These are phyloP conservation scores for Corchorus olitorius DNA, from an alignment of 345 rosid species.

Conservation along the genomic window DNA sequence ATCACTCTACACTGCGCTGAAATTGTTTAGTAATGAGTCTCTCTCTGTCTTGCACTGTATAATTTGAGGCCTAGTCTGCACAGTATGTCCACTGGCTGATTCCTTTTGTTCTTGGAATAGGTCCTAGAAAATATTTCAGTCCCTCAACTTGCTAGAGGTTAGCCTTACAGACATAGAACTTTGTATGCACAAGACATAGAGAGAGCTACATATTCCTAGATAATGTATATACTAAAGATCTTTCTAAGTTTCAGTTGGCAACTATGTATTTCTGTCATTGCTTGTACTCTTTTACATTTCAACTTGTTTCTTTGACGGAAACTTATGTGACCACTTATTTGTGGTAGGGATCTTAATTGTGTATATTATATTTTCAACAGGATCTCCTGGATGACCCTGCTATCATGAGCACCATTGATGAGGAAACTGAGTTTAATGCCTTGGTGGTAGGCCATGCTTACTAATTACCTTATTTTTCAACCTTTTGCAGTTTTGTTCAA, in stretches of 20 bases:
- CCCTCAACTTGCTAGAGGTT: neutral
- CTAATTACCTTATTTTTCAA: neutral
- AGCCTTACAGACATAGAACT: neutral
- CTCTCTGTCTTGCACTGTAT: neutral
- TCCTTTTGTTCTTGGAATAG: neutral
- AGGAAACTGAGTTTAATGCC: constrained; percentile 91
- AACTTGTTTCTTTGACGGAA: neutral
- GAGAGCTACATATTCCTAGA: neutral
- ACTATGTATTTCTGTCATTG: neutral
- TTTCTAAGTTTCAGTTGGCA: neutral
- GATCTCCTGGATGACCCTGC: constrained; percentile 88
- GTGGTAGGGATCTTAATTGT: neutral
- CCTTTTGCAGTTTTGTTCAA: constrained; percentile 10
- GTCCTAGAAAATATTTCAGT: neutral
- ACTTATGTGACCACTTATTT: neutral
- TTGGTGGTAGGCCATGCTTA: constrained; percentile 67
- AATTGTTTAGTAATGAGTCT: neutral
- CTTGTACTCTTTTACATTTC: neutral
- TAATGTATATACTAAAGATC: neutral
- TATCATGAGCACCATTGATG: constrained; percentile 71
- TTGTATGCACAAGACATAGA: neutral
- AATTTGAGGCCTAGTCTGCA: neutral
- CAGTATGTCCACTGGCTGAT: neutral
- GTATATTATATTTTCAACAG: constrained; percentile 38
- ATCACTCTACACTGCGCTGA: neutral